Base-by-base conservation (phyloP, 2,329 filamentous ascomycete genomes). In the Botryosphaeria dothidea region DNA sequence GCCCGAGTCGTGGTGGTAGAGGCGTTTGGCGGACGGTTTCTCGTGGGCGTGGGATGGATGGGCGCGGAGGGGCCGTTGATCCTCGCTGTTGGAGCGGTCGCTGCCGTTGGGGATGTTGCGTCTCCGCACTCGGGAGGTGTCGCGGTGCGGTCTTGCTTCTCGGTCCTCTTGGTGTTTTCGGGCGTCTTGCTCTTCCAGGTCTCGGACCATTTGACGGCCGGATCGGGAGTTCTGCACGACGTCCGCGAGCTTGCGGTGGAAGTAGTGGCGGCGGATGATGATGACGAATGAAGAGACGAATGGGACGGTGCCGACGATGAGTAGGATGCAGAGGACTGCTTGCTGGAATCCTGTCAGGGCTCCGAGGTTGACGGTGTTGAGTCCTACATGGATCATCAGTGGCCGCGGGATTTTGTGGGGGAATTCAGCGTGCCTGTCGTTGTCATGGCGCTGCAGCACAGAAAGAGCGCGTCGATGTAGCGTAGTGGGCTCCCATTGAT, bases 361-460 rank as follows among this genome's bases (percentile, higher is more conserved):
- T 29, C 71, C 69, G 15, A 74, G 54, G 19, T 74, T 65, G 6
- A 74, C 72, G 0, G 70, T 48, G 49, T 73, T 74, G 1, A 74
- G 68, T 1, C 73, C 72, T 74, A 23, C 7, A 5, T 9, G 25
- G n/a, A 19, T 2, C 2, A 21, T 65, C 29, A 65, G 46, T 3
- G 13, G 17, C 17, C n/a, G 8, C 1, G 7, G 9, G 17, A 1
- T 11, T 23, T 45, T n/a, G 19, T 17, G 23, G 13, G 25, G 2
- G 4, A 9, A 17, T 29, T 15, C 1, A 4, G 38, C 63, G 9
- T 67, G 69, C 70, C 72, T 9, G 71, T 75, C 2, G 72, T 75
- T 8, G 73, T 74, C 71, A 75, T 75, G 13, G 73, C 72, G 64
- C 71, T 73, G 25, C 69, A 71, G 34, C 70, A 70, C 7, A 75